A percentile compares a stretch with the other conserved stretches of the same genome.
Conservation (phyloP, 2,329 filamentous ascomycete genomes). For the Lasiodiplodia gonubiensis region DNA sequence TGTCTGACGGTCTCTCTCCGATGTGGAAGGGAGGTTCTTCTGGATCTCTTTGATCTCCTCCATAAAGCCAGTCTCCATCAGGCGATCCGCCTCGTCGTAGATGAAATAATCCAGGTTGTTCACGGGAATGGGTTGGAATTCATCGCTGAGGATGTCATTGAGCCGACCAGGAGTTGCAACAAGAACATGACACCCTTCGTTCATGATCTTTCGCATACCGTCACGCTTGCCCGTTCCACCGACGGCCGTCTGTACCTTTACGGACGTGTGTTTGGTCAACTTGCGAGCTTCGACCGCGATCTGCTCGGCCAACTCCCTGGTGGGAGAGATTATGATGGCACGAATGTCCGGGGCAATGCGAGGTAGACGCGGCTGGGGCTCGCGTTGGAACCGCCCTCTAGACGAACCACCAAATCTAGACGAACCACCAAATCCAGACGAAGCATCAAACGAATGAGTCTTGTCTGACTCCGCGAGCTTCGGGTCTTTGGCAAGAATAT, state of each 20-base stretch:
- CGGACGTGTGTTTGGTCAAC: slow-evolving; percentile 67
- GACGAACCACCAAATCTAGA: too few relatives aligned
- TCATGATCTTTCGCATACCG: slow-evolving; percentile 71
- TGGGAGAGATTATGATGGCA: slow-evolving; percentile 66
- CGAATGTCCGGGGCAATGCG: slow-evolving; percentile 59
- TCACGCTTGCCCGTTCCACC: slow-evolving; percentile 81
- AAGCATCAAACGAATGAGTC: background rate
- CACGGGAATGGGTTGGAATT: slow-evolving; percentile 66
- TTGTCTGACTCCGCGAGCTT: slow-evolving; percentile 54
- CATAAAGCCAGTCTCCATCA: slow-evolving; percentile 65
- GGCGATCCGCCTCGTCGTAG: slow-evolving; percentile 70
- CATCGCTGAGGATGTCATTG: slow-evolving; percentile 77
- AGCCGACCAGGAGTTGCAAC: slow-evolving; percentile 90
- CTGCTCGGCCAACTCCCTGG: slow-evolving; percentile 68
- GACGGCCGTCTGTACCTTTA: slow-evolving; percentile 80
- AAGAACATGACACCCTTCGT: slow-evolving; percentile 83
- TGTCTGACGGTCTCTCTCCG: slow-evolving; percentile 76
- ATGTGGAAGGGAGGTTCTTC: slow-evolving; percentile 64
- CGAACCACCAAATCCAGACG: too few relatives aligned
- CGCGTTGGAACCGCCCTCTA: too few relatives aligned
- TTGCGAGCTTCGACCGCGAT: slow-evolving; percentile 74
- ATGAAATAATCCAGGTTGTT: slow-evolving; percentile 65
- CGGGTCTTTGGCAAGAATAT: slow-evolving; percentile 70
- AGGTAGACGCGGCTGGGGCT: slow-evolving; percentile 36
- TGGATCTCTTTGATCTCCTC: slow-evolving; percentile 57